A percentile compares a stretch with the other conserved stretches of the same genome.
phyloP scores from a whole-genome alignment of 495 filamentous ascomycete species.

The Letharia lupina region DNA sequence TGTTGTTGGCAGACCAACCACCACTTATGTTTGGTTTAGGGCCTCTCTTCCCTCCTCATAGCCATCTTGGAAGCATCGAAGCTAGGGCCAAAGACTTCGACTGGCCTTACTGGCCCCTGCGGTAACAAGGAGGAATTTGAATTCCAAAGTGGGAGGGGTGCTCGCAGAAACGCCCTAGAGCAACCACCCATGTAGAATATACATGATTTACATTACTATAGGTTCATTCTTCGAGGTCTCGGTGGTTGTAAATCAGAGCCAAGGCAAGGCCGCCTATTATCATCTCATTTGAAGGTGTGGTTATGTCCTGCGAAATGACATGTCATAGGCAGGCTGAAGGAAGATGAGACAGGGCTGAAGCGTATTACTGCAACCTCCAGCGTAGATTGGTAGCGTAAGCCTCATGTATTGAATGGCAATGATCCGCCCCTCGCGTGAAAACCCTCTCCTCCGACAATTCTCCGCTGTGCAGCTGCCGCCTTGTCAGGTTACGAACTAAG shows the following conservation, averaged over 20 bases:
- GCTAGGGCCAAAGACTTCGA: not conserved
- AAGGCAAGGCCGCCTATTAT: not conserved
- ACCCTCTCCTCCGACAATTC: not conserved
- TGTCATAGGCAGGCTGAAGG: not conserved
- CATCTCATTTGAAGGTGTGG: not conserved
- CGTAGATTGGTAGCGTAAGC: not conserved
- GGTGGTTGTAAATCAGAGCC: not conserved
- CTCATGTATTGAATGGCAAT: not conserved
- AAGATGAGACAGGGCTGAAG: not conserved
- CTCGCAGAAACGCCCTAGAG: not conserved
- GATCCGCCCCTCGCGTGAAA: not conserved
- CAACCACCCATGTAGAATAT: not conserved
- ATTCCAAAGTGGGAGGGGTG: not conserved
- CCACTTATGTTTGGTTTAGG: not conserved
- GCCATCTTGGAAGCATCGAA: not conserved
- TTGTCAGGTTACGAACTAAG: not conserved
- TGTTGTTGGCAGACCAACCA: not conserved
- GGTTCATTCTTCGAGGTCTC: not conserved
- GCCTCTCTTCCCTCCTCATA: not conserved
- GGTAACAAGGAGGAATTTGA: not conserved
- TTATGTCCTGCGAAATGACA: not conserved
- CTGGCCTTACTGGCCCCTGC: not conserved
- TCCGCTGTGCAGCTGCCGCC: not conserved
- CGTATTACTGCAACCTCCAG: too few species aligned
- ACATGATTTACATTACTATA: not conserved